These are phyloP conservation scores for Acrodontium crateriforme DNA, from an alignment of 2,329 filamentous ascomycete genomes.

Conservation along the genomic window DNA sequence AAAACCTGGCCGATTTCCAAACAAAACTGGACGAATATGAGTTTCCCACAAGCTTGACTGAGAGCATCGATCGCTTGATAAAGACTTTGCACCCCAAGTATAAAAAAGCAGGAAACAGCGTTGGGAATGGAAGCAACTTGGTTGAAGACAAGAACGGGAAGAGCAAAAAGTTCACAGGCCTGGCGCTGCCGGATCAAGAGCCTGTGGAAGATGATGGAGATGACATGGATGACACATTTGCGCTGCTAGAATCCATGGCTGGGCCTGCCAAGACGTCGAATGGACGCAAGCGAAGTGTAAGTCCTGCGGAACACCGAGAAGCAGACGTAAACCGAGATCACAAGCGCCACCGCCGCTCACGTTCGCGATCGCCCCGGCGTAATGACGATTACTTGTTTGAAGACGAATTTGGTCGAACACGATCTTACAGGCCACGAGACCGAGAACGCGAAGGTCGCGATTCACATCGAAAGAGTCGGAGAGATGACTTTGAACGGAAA, in stretches of 20 bases:
- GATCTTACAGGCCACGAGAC: slow-evolving; percentile 28
- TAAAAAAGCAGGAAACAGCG: slow-evolving; percentile 39
- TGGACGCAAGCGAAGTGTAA: slow-evolving; percentile 45
- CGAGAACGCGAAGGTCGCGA: slow-evolving; percentile 31
- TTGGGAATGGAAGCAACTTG: slow-evolving; percentile 20
- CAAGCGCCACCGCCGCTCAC: slow-evolving; percentile 27
- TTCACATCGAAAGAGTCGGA: slow-evolving; percentile 26
- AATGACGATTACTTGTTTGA: slow-evolving; percentile 41
- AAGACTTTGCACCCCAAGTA: slow-evolving; percentile 83
- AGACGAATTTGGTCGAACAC: slow-evolving; percentile 44
- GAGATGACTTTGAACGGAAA: slow-evolving; percentile 50
- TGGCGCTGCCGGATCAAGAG: slow-evolving; percentile 71
- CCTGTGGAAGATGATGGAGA: slow-evolving; percentile 35
- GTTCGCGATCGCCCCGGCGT: slow-evolving; percentile 28
- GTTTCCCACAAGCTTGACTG: slow-evolving; percentile 73
- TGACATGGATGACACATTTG: slow-evolving; percentile 77
- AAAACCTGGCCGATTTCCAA: slow-evolving; percentile 59
- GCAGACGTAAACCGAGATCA: slow-evolving; percentile 21
- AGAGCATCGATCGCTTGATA: slow-evolving; percentile 82
- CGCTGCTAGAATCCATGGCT: slow-evolving; percentile 75
- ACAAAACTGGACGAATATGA: slow-evolving; percentile 60
- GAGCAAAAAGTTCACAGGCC: slow-evolving; percentile 75
- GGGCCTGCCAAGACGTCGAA: slow-evolving; percentile 45
- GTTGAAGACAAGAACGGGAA: slow-evolving; percentile 48
- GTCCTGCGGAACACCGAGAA: slow-evolving; percentile 37